Evolutionary conservation across 2,329 filamentous ascomycete species (phyloP), one percentile per base, ranked within the genome.

Genomic region (Fusarium nematophilum): DNA sequence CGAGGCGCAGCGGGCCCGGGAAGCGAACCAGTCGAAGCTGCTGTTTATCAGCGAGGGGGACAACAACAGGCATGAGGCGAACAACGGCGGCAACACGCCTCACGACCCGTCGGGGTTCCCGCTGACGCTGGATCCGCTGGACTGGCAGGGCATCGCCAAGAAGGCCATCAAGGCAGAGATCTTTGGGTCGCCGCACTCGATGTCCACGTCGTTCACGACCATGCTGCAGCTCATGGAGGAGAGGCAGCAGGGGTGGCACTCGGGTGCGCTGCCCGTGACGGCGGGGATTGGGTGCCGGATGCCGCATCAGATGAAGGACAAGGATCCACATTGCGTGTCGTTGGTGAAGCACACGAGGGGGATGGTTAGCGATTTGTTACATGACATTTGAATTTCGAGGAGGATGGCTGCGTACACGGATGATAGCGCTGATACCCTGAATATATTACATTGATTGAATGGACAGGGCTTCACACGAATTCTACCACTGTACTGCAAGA

Each of bases 201-300:
- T 30, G 1, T 37, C 43, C 0, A 39, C 34, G 2, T 57, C 65
- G 0, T 69, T 68, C 13, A 25, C 44, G 4, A 18, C 25, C 1
- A 48, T 69, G 57, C 15, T 69, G 23, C 63, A 67, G 34, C 30
- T 60, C 30, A 67, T 70, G 67, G 67, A 69, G 25, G 57, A 69
- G 11, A 62, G 67, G 8, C 67, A 69, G 18, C 33, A 54, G 2
- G 18, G 45, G 4, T 69, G 67, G 67, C 67, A 69, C 25, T 68
- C 67, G 9, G 67, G 67, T 1, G 38, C 40, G 3, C 23, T 53
- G 5, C 49, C 47, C 23, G 26, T 53, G 8, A 48, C 42, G 1
- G 46, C 26, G 4, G 53, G 58, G 6, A 58, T 54, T 14, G 59
- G 36, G 1, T 47, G 37, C 11, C 33, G 30, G 4, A 17, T 56